These are phyloP conservation scores for Cutaneotrichosporon daszewskae DNA, from an alignment of 1,284 basidiomycete genomes.

Conservation along the genomic window DNA sequence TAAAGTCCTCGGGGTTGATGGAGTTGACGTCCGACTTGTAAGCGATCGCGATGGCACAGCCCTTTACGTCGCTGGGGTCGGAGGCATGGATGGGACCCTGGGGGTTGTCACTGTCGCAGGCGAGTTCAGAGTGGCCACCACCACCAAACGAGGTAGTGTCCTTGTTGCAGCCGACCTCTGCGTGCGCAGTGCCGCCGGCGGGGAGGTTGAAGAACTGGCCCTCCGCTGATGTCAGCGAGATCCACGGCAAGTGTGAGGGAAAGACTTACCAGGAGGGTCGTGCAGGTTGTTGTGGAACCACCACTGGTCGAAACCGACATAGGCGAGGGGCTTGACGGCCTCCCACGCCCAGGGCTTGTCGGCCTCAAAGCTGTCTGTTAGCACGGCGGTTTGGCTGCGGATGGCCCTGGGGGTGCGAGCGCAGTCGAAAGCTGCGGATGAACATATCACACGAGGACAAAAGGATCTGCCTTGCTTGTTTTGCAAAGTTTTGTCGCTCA, in stretches of 20 bases:
- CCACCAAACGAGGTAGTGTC: conserved; percentile 1
- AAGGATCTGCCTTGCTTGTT: neutral
- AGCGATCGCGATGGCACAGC: conserved; percentile 55
- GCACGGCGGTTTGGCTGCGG: neutral
- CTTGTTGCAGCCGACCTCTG: conserved; percentile 5
- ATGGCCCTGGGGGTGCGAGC: too few relatives aligned
- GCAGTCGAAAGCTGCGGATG: too few relatives aligned
- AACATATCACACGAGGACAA: neutral
- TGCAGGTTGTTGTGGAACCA: conserved; percentile 55
- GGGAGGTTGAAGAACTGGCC: conserved; percentile 40
- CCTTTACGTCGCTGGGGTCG: neutral
- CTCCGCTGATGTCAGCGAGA: conserved; percentile 6
- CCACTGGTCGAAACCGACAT: conserved; percentile 61
- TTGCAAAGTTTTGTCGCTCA: neutral
- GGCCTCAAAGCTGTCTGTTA: conserved; percentile 1
- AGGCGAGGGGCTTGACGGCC: neutral
- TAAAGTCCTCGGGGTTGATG: conserved; percentile 61
- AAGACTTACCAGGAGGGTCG: conserved; percentile 26
- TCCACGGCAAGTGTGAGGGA: neutral
- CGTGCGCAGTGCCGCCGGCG: conserved; percentile 25
- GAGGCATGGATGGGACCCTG: conserved; percentile 1
- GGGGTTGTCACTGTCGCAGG: neutral
- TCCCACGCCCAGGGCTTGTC: neutral
- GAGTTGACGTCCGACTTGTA: conserved; percentile 57
- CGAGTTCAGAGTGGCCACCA: neutral